Conservation (phyloP, 1,284 basidiomycete species). For the Naganishia sp. region DNA sequence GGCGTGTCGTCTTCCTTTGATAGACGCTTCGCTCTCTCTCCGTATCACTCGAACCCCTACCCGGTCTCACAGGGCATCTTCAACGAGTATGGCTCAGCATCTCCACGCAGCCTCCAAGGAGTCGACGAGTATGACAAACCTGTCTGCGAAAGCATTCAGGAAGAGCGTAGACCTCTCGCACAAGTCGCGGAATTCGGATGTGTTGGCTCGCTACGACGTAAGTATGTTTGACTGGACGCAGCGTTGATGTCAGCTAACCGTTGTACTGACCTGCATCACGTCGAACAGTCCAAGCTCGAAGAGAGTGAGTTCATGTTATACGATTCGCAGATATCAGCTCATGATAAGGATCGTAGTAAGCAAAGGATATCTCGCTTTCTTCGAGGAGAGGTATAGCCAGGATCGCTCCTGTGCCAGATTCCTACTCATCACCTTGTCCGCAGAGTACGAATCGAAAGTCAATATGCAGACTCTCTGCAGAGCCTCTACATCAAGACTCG, state of each 20-base stretch:
- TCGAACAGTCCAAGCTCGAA: conserved; percentile 15
- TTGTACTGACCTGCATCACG: not conserved
- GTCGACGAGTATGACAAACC: conserved; percentile 22
- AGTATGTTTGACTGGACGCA: not conserved
- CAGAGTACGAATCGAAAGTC: conserved; percentile 78
- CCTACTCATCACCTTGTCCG: conserved; percentile 20
- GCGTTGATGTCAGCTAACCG: not conserved
- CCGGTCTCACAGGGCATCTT: not conserved
- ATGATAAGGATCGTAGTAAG: conserved; percentile 22
- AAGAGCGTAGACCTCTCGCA: conserved; percentile 24
- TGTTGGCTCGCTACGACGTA: conserved; percentile 28
- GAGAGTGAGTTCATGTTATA: conserved; percentile 15
- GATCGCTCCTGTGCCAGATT: conserved; percentile 13
- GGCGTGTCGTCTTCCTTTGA: not conserved
- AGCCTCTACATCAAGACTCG: conserved; percentile 70
- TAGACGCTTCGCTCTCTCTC: no score
- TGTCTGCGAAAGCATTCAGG: conserved; percentile 10
- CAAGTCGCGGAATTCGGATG: conserved; percentile 17
- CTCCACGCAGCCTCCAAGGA: not conserved
- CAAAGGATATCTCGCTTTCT: conserved; percentile 58
- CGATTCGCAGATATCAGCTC: not conserved
- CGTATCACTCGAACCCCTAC: not conserved
- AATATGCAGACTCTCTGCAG: conserved; percentile 70
- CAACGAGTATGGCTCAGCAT: not conserved
- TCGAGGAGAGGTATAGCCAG: conserved; percentile 71